Base-by-base conservation (phyloP, 1,139 yeast genomes). In the Kurtzmaniella quercitrusa region DNA sequence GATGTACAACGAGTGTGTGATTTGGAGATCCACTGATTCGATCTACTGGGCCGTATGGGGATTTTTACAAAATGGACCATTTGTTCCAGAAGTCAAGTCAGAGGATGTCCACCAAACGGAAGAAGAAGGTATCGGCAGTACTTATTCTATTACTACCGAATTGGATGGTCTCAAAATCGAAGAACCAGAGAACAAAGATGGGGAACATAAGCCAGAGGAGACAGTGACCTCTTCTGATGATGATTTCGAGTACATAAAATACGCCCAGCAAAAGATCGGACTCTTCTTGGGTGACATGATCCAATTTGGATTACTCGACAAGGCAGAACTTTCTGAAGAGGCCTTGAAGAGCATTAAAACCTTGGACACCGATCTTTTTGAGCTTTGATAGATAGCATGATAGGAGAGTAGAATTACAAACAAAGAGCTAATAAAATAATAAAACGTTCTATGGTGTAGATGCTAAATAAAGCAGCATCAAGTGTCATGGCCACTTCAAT, bases 21-120 rank as follows among this genome's bases (percentile, higher is more conserved):
- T 73, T 45, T 93, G 98, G 96, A 77, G 97, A 55, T 80, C 94
- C 1, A 70, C 89, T 0, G 94, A 81, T 15, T 85, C 85, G 44
- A 71, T 88, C 4, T 80, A 77, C 58, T 93, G 98, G 98, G 76
- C 85, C 23, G 60, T 90, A 23, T 93, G 98, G 98, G 98, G 96
- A 0, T 73, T 93, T 44, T 79, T 93, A 38, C 95, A 87, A 63
- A 76, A 79, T 57, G 86, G 86, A 2, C 71, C 74, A 1, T 44
- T 63, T 7, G 57, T 55, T 39, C 50, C 54, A 1, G 42, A 50
- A 2, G 34, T 45, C 10, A 41, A 37, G 12, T 41, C 40, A 10
- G 49, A 52, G 4, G 56, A 50, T 10, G 49, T 48, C 15, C 45
- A 52, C 4, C 43, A 52, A 11, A 47, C 54, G 4, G 70, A 66